Evolutionary conservation across 441 rosid species (phyloP).

Genomic region (Melastoma candidum): DNA sequence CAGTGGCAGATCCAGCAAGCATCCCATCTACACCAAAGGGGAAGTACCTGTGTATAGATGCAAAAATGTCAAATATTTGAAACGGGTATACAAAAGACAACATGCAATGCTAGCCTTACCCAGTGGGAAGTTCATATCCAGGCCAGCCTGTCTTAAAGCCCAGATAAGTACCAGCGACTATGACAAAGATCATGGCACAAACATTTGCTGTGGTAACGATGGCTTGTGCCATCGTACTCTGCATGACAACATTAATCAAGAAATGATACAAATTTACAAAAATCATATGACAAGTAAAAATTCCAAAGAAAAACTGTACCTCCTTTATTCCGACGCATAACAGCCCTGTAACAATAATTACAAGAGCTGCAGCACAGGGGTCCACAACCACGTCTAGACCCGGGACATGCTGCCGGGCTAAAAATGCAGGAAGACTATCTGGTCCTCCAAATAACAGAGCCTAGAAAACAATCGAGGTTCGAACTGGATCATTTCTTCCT

Average conservation of each 20-base stretch:
- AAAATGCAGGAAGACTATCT: slow-evolving; percentile 56
- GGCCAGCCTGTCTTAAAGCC: slow-evolving; percentile 90
- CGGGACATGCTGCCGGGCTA: slow-evolving; percentile 79
- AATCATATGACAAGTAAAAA: slow-evolving; percentile 5
- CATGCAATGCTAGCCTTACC: slow-evolving; percentile 35
- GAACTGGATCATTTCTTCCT: slow-evolving; percentile 4
- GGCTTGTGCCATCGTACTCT: slow-evolving; percentile 84
- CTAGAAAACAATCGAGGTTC: slow-evolving; percentile 23
- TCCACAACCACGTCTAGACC: slow-evolving; percentile 74
- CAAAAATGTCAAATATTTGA: slow-evolving; percentile 5
- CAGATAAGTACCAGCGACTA: slow-evolving; percentile 72
- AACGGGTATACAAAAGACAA: slow-evolving; percentile 2
- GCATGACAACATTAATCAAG: slow-evolving; percentile 21
- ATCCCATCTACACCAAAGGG: slow-evolving; percentile 91
- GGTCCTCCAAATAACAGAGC: slow-evolving; percentile 87
- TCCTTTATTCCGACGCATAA: slow-evolving; percentile 94
- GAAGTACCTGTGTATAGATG: slow-evolving; percentile 40
- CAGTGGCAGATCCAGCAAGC: slow-evolving; percentile 97
- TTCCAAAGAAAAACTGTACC: slow-evolving; percentile 29
- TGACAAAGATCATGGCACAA: slow-evolving; percentile 77
- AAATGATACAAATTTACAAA: neutral
- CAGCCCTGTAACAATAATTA: slow-evolving; percentile 76
- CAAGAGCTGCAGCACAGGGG: slow-evolving; percentile 84
- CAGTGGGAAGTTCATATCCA: slow-evolving; percentile 85
- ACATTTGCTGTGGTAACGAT: slow-evolving; percentile 71